These are phyloP conservation scores for Ustilago vetiveriae DNA, from an alignment of 1,284 basidiomycete genomes.

Conservation along the genomic window DNA sequence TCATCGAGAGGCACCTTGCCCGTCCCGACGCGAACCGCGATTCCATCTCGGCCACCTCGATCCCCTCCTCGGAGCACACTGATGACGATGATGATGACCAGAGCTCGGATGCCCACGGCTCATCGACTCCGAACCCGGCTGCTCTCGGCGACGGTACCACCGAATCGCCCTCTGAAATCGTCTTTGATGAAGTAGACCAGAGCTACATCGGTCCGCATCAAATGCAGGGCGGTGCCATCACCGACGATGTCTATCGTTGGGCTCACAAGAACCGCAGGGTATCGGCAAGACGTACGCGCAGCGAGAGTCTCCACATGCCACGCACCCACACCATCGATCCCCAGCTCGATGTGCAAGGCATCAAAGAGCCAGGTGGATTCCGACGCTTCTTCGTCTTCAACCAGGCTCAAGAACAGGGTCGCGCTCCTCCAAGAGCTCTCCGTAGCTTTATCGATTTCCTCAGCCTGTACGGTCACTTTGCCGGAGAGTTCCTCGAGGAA, in stretches of 20 bases:
- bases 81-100: constrained; percentile 18
- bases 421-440: constrained; percentile 59
- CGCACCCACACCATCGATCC: constrained; percentile 59
- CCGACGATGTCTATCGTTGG: constrained; percentile 65
- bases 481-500: constrained; percentile 62
- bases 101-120: constrained; percentile 12
- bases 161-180: constrained; percentile 25
- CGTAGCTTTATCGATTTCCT: constrained; percentile 66
- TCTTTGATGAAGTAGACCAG: constrained; percentile 33
- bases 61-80: constrained; percentile 30
- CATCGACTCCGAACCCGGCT: constrained; percentile 13
- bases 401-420: constrained; percentile 60
- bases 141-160: constrained; percentile 1
- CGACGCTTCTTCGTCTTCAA: constrained; percentile 58
- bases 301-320: constrained; percentile 63
- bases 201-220: constrained; percentile 61
- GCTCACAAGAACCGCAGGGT: constrained; percentile 62
- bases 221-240: constrained; percentile 65
- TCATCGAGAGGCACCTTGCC: constrained; percentile 55
- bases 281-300: constrained; percentile 44
- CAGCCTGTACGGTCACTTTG: constrained; percentile 65
- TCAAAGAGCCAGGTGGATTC: constrained; percentile 65
- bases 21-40: constrained; percentile 39
- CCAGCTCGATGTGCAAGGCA: constrained; percentile 53
- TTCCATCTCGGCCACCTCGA: constrained; percentile 40